Percentiles rank a stretch among this genome's conserved stretches.
phyloP scores from a whole-genome alignment of 2,329 filamentous ascomycete species.

The Blumeria hordei region DNA sequence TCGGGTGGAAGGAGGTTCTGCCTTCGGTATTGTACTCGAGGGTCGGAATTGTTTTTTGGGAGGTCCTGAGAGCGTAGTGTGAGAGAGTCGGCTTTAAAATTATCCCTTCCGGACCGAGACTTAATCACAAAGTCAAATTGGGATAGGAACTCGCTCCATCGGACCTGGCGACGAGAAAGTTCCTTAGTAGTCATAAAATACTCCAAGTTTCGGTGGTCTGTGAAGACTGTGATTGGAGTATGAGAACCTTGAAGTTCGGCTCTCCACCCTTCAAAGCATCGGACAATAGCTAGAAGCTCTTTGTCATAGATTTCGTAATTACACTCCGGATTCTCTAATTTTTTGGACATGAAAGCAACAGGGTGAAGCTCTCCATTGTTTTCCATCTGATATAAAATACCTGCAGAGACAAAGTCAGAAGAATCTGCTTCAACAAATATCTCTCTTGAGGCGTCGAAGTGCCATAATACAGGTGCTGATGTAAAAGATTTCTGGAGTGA shows the following conservation, averaged over 20 bases:
- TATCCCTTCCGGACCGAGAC: background rate
- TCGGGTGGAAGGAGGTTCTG: background rate
- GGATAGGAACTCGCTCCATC: background rate
- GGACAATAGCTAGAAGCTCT: background rate
- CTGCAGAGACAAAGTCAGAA: background rate
- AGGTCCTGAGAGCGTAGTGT: background rate
- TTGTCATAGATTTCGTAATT: background rate
- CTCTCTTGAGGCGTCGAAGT: background rate
- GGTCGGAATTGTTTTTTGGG: background rate
- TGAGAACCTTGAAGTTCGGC: background rate
- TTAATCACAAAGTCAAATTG: background rate
- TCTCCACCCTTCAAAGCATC: background rate
- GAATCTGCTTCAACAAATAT: background rate
- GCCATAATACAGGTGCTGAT: background rate
- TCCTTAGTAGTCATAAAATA: background rate
- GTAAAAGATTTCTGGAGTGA: background rate
- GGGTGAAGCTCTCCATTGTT: background rate
- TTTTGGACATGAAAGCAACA: background rate
- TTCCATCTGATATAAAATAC: background rate
- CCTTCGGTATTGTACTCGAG: background rate
- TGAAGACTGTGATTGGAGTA: background rate
- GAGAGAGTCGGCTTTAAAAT: too few relatives aligned
- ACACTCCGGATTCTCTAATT: background rate
- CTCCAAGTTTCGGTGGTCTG: background rate
- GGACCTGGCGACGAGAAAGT: background rate